Conservation (phyloP, 495 filamentous ascomycete species). For the Xylaria longipes region DNA sequence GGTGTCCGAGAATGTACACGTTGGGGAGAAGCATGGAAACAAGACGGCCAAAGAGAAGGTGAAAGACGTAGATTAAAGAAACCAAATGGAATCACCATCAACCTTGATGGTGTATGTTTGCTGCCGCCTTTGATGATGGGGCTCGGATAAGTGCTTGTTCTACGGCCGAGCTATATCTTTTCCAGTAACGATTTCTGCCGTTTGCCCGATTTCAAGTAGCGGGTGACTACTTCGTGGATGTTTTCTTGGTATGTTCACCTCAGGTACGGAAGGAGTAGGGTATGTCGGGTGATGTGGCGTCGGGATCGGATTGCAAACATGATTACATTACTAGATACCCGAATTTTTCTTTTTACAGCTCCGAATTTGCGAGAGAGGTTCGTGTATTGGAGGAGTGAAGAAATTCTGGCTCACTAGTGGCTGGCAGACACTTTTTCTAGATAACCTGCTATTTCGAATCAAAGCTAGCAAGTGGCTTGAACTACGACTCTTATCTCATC, state of each 20-base stretch:
- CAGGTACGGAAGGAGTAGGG: conserved; percentile 8
- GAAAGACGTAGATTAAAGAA: conserved; percentile 17
- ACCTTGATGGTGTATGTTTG: not conserved
- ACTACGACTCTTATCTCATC: not conserved
- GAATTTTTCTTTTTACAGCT: conserved; percentile 9
- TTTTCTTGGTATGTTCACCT: conserved; percentile 10
- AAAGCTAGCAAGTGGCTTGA: not conserved
- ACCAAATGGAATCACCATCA: not conserved
- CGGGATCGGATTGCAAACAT: conserved; percentile 19
- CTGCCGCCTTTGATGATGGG: not conserved
- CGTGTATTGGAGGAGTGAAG: not conserved
- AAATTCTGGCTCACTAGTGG: not conserved
- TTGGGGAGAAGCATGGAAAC: conserved; percentile 40
- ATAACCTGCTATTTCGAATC: not conserved
- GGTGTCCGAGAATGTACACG: conserved; percentile 38
- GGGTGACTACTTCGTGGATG: not conserved
- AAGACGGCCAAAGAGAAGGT: conserved; percentile 27
- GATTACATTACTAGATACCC: conserved; percentile 27
- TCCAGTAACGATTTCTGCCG: not conserved
- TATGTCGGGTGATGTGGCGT: conserved; percentile 17
- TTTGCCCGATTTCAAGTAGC: not conserved
- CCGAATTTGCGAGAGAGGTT: not conserved
- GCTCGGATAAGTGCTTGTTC: not conserved
- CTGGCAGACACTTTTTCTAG: conserved; percentile 2
- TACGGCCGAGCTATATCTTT: not conserved